These are phyloP conservation scores for Phlegmacium glaucopus DNA, from an alignment of 768 basidiomycete species.

Conservation along the genomic window DNA sequence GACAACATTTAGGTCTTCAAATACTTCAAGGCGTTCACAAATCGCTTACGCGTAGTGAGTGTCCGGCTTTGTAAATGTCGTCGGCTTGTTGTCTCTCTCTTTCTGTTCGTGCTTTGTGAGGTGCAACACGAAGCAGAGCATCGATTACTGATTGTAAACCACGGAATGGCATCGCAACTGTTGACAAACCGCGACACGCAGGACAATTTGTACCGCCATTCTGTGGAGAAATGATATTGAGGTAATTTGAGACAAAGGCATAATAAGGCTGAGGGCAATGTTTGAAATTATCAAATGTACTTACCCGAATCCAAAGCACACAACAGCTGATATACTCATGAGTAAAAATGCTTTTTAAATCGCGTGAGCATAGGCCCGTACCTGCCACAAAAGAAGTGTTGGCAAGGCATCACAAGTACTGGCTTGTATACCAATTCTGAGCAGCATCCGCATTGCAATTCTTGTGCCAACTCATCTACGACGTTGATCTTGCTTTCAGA, in stretches of 20 bases:
- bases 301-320: constrained; percentile 79
- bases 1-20: constrained; percentile 4
- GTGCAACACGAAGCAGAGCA: constrained; percentile 64
- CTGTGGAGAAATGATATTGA: constrained; percentile 32
- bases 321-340: constrained; percentile 53
- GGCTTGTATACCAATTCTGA: constrained; percentile 79
- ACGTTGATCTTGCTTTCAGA: constrained; percentile 28
- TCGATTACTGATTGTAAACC: constrained; percentile 72
- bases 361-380: constrained; percentile 26
- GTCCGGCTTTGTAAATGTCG: constrained; percentile 66
- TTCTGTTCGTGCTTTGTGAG: constrained; percentile 62
- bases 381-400: constrained; percentile 93
- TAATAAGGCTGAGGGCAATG: no score
- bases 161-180: constrained; percentile 67
- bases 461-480: constrained; percentile 63
- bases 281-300: constrained; percentile 24
- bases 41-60: constrained; percentile 56
- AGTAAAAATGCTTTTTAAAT: constrained; percentile 3
- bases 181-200: constrained; percentile 71
- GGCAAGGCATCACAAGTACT: constrained; percentile 79
- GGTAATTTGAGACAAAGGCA: neutral
- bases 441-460: constrained; percentile 85
- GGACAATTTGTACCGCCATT: constrained; percentile 86
- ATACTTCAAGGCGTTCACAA: constrained; percentile 1
- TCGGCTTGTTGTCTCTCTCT: constrained; percentile 80